phyloP scores from a whole-genome alignment of 2,329 filamentous ascomycete genomes.

The Cordyceps cicadae region DNA sequence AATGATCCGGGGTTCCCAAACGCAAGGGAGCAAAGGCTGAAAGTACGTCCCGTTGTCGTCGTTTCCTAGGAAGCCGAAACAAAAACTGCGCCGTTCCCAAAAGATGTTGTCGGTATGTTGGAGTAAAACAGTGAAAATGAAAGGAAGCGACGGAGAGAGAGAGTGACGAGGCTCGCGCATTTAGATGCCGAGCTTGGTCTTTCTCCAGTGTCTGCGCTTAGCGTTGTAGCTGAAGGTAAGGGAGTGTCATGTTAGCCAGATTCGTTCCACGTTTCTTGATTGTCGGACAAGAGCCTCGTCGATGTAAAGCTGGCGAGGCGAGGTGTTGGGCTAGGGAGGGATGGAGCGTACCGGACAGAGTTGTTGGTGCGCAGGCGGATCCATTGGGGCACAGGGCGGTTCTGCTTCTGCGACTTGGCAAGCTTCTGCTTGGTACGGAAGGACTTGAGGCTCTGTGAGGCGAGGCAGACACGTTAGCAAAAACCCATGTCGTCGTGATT shows the following conservation, averaged over 20 bases:
- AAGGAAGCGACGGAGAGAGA: not conserved
- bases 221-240: conserved; percentile 80
- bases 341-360: conserved; percentile 84
- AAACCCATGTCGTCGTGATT: not conserved
- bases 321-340: not conserved
- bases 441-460: conserved; percentile 88
- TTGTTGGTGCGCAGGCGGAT: conserved; percentile 97
- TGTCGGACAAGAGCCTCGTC: not conserved
- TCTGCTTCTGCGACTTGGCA: conserved; percentile 99
- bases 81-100: not conserved
- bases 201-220: conserved; percentile 99
- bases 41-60: not conserved
- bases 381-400: conserved; percentile 99
- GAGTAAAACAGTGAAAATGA: conserved; percentile 17
- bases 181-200: conserved; percentile 99
- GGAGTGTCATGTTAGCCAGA: not conserved
- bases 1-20: not conserved
- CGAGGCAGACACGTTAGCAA: conserved; percentile 18
- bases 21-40: not conserved
- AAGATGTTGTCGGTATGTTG: conserved; percentile 15
- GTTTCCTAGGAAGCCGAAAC: not conserved
- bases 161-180: conserved; percentile 26
- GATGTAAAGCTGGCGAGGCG: not conserved
- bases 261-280: not conserved
- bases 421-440: conserved; percentile 99